phyloP scores from a whole-genome alignment of 768 basidiomycete species.

The Gloeopeniophorella convolvens region DNA sequence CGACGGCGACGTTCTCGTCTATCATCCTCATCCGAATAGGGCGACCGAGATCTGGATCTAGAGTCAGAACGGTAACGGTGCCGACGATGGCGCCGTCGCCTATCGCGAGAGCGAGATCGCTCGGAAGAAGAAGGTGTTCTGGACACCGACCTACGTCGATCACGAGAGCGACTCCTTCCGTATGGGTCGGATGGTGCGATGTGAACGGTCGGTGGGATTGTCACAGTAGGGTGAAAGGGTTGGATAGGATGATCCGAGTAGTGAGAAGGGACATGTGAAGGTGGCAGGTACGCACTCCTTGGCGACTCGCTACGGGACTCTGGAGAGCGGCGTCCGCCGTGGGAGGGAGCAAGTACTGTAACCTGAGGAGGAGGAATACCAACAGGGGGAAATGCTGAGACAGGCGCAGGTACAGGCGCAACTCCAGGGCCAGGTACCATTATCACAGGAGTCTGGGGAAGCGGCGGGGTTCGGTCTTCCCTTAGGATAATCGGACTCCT shows the following conservation, averaged over 20 bases:
- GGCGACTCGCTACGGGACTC: neutral
- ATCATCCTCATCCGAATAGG: neutral
- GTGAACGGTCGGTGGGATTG: neutral
- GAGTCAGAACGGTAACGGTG: too few relatives aligned
- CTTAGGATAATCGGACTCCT: neutral
- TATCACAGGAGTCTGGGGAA: neutral
- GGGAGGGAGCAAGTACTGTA: neutral
- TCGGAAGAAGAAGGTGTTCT: slow-evolving; percentile 7
- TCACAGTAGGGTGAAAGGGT: neutral
- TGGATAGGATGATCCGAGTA: neutral
- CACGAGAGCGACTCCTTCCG: neutral
- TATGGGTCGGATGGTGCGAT: neutral
- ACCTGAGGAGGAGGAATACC: neutral
- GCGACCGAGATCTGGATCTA: neutral
- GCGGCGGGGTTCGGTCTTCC: neutral
- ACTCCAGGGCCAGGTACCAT: neutral
- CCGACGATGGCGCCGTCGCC: neutral
- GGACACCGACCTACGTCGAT: neutral
- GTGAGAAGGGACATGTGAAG: slow-evolving; percentile 2
- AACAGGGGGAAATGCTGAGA: neutral
- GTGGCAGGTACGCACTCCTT: neutral
- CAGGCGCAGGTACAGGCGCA: neutral
- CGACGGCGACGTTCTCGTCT: neutral
- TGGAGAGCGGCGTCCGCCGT: neutral
- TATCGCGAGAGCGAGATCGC: slow-evolving; percentile 1